A percentile compares a stretch with the other conserved stretches of the same genome.
Evolutionary conservation across 257 asterid genomes (phyloP).

Genomic region (Lycium ferocissimum): DNA sequence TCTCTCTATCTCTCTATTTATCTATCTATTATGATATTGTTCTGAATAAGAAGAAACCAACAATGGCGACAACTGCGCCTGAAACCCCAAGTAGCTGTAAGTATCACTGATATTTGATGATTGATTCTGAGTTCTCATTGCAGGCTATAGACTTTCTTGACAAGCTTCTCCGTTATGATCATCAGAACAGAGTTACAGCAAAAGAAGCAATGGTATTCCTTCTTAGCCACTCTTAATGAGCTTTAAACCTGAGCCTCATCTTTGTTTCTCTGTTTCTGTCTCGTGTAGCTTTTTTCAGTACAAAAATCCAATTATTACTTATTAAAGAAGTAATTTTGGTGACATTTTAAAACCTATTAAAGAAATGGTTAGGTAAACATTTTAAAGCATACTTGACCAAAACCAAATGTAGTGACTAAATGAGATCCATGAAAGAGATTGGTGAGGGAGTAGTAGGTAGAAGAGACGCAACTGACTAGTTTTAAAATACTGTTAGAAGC

Average conservation of each 20-base stretch:
- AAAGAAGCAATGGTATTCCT: slow-evolving; percentile 62
- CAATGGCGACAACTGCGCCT: not conserved
- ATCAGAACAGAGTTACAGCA: slow-evolving; percentile 93
- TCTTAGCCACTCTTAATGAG: not conserved
- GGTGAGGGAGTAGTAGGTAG: not conserved
- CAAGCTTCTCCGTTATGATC: slow-evolving; percentile 93
- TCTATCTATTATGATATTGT: not conserved
- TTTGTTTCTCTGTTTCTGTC: not conserved
- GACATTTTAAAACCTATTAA: not conserved
- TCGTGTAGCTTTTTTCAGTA: not conserved
- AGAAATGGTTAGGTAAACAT: not conserved
- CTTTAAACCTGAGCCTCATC: not conserved
- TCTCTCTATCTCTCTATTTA: not conserved
- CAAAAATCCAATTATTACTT: not conserved
- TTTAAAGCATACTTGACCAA: not conserved
- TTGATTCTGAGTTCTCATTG: slow-evolving; percentile 29
- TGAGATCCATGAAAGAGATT: not conserved
- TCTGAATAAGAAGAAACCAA: not conserved
- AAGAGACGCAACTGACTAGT: not conserved
- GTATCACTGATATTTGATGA: not conserved
- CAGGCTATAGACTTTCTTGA: slow-evolving; percentile 90
- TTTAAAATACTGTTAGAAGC: not conserved
- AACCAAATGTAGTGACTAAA: not conserved
- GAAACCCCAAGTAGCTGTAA: not conserved
- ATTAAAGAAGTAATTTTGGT: not conserved